phyloP scores from a whole-genome alignment of 371 early-diverging fungal species.

The Funneliformis caledonium region DNA sequence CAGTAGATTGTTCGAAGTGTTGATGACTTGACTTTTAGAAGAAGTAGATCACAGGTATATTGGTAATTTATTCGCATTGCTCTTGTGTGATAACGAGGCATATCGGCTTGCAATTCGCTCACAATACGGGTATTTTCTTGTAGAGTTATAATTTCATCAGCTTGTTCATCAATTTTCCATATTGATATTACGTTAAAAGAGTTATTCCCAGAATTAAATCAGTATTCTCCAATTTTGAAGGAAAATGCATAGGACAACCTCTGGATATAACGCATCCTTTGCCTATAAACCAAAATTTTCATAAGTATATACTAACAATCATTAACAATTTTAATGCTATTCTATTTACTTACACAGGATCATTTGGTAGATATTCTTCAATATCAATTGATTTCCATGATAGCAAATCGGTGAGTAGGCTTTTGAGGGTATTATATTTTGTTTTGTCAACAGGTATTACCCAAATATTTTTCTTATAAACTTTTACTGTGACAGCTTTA shows the following conservation, averaged over 20 bases:
- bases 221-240: no score
- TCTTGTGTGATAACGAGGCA: neutral
- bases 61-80: constrained; percentile 1
- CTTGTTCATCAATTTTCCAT: neutral
- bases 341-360: neutral
- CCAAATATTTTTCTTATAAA: neutral
- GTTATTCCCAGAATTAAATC: no score
- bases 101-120: no score
- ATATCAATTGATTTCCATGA: no score
- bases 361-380: neutral
- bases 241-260: neutral
- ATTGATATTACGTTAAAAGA: neutral
- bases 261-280: neutral
- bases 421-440: constrained; percentile 2
- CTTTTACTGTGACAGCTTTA: neutral
- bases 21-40: no score
- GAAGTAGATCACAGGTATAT: constrained; percentile 1
- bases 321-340: neutral
- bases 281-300: neutral
- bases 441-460: neutral
- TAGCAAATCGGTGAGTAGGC: neutral
- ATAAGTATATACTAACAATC: neutral
- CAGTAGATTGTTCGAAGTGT: no score
- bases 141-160: neutral
- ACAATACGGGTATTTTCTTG: neutral